A percentile compares a stretch with the other conserved stretches of the same genome.
Evolutionary conservation across 163 green algal species (phyloP).

Genomic region (Volvox carteri): DNA sequence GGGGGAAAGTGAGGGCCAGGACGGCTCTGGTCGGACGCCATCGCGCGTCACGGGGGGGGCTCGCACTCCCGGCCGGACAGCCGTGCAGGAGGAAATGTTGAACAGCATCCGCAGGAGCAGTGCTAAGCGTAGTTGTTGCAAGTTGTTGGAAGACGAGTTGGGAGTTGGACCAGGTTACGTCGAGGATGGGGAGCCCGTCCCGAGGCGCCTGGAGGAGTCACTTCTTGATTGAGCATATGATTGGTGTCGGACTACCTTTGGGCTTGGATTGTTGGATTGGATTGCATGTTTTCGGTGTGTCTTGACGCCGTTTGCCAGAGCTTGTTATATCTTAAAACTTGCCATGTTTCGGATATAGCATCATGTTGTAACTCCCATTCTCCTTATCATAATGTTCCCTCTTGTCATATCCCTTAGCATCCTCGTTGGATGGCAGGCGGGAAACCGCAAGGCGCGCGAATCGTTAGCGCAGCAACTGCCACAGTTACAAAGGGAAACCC

Average conservation of each 20-base stretch:
- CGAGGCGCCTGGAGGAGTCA: slow-evolving; percentile 1
- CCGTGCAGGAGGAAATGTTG: slow-evolving; percentile 49
- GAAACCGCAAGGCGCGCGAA: neutral
- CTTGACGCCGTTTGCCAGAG: too few relatives aligned
- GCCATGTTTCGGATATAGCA: too few relatives aligned
- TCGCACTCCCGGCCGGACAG: slow-evolving; percentile 25
- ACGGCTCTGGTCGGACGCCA: neutral
- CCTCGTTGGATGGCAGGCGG: neutral
- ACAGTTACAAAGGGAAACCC: too few relatives aligned
- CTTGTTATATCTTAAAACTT: too few relatives aligned
- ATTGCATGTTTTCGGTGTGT: slow-evolving; percentile 5
- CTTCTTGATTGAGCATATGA: neutral
- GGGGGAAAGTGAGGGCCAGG: neutral
- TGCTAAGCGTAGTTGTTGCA: neutral
- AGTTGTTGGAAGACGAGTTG: neutral
- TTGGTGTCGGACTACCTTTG: too few relatives aligned
- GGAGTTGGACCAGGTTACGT: neutral
- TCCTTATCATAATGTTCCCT: too few relatives aligned
- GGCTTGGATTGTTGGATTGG: neutral
- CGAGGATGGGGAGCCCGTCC: neutral
- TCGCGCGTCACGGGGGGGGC: neutral
- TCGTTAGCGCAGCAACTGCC: neutral
- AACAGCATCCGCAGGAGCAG: slow-evolving; percentile 40
- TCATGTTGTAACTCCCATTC: too few relatives aligned
- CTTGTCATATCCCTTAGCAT: neutral